Percentiles rank a stretch among this genome's conserved stretches.
phyloP scores from a whole-genome alignment of 306 rosid genomes.

The Rosa lucieae region DNA sequence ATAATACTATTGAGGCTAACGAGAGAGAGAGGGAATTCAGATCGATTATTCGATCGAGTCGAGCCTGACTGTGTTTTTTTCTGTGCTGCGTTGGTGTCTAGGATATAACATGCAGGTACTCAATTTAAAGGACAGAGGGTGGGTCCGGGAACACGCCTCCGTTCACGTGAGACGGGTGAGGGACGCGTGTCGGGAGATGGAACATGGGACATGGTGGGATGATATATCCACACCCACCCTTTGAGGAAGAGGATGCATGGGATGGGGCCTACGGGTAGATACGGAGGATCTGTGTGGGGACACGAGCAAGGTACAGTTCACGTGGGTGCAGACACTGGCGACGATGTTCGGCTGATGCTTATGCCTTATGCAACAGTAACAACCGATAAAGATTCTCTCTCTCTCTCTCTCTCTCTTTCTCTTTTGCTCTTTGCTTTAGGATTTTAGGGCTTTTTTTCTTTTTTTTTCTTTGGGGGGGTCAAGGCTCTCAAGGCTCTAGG shows the following conservation, averaged over 20 bases:
- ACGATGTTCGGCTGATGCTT: constrained; percentile 14
- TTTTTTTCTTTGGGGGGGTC: background rate
- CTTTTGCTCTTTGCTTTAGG: background rate
- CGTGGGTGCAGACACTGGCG: constrained; percentile 53
- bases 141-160: constrained; percentile 33
- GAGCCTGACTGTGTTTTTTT: constrained; percentile 13
- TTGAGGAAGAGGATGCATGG: constrained; percentile 3
- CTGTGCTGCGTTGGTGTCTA: constrained; percentile 21
- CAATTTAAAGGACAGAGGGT: constrained; percentile 51
- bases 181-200: constrained; percentile 46
- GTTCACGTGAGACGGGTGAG: constrained; percentile 44
- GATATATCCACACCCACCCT: background rate
- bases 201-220: background rate
- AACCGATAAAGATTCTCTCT: constrained; percentile 21
- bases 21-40: constrained; percentile 4
- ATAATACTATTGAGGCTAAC: background rate
- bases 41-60: background rate
- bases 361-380: constrained; percentile 4
- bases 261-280: constrained; percentile 58
- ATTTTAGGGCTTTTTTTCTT: background rate
- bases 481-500: no score
- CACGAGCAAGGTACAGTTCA: constrained; percentile 42
- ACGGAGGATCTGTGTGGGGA: constrained; percentile 85
- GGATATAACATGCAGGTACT: constrained; percentile 52
- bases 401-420: no score